Evolutionary conservation across 1,284 basidiomycete species (phyloP).

Genomic region (Austropuccinia psidii): DNA sequence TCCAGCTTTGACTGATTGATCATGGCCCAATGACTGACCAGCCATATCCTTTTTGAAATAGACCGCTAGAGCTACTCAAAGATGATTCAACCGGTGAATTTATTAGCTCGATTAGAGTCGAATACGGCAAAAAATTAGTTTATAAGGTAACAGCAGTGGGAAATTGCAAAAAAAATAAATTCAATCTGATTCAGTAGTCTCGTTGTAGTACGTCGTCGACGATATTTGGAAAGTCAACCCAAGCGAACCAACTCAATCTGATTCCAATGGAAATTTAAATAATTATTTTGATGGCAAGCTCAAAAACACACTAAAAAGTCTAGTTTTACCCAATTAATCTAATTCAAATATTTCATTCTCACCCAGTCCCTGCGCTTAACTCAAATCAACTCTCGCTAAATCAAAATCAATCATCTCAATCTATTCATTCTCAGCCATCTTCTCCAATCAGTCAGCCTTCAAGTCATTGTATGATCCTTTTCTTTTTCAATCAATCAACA

Average conservation of each 20-base stretch:
- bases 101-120: conserved; percentile 37
- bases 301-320: not conserved
- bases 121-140: conserved; percentile 39
- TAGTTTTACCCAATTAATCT: not conserved
- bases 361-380: not conserved
- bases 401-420: not conserved
- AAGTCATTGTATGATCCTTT: too few species aligned
- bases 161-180: too few species aligned
- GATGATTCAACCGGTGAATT: conserved; percentile 40
- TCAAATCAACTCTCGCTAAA: not conserved
- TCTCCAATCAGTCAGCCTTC: too few species aligned
- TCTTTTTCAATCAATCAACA: not conserved
- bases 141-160: conserved; percentile 39
- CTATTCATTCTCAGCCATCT: too few species aligned
- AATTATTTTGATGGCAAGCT: conserved; percentile 41
- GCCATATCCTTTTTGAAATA: not conserved
- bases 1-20: too few species aligned
- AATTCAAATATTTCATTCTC: not conserved
- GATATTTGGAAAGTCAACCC: conserved; percentile 41
- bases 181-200: too few species aligned
- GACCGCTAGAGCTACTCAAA: conserved; percentile 36
- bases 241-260: conserved; percentile 40
- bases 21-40: too few species aligned
- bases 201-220: conserved; percentile 44
- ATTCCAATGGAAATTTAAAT: conserved; percentile 42